These are phyloP conservation scores for Aspergillus intermedius DNA, from an alignment of 2,329 filamentous ascomycete genomes.

Conservation along the genomic window DNA sequence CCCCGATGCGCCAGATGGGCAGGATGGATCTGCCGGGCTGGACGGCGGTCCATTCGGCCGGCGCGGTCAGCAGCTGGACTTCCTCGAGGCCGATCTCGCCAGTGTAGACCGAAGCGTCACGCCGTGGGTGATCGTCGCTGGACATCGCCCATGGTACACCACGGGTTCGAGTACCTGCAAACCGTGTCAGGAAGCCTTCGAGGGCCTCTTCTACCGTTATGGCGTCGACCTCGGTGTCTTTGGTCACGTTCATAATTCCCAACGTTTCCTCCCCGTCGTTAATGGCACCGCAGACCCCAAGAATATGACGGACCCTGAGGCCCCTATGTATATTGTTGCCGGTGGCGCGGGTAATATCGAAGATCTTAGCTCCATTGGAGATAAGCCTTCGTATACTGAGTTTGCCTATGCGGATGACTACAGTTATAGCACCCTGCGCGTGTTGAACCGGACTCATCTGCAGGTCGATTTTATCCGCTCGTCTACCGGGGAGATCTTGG, in stretches of 20 bases:
- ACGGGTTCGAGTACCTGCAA: slow-evolving; percentile 33
- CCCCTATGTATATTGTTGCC: slow-evolving; percentile 51
- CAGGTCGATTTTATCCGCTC: slow-evolving; percentile 48
- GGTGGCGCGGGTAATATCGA: slow-evolving; percentile 55
- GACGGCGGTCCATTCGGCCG: slow-evolving; percentile 47
- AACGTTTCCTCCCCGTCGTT: slow-evolving; percentile 41
- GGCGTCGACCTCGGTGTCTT: slow-evolving; percentile 53
- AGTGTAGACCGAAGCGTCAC: slow-evolving; percentile 52
- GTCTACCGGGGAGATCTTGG: slow-evolving; percentile 43
- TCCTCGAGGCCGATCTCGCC: slow-evolving; percentile 50
- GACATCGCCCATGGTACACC: slow-evolving; percentile 46
- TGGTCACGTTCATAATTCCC: slow-evolving; percentile 54
- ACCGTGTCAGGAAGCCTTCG: slow-evolving; percentile 49
- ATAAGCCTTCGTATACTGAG: slow-evolving; percentile 37
- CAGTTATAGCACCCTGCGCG: slow-evolving; percentile 45
- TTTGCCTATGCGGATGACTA: slow-evolving; percentile 39
- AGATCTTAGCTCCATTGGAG: slow-evolving; percentile 41
- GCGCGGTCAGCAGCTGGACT: slow-evolving; percentile 47
- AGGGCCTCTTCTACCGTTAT: slow-evolving; percentile 49
- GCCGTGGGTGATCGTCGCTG: slow-evolving; percentile 47
- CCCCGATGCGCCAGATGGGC: slow-evolving; percentile 42
- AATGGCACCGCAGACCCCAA: slow-evolving; percentile 37
- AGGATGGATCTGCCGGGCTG: slow-evolving; percentile 37
- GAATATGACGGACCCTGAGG: slow-evolving; percentile 45
- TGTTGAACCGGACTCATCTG: slow-evolving; percentile 42